These are phyloP conservation scores for Quercus tomentella DNA, from an alignment of 331 rosid species.

Conservation along the genomic window DNA sequence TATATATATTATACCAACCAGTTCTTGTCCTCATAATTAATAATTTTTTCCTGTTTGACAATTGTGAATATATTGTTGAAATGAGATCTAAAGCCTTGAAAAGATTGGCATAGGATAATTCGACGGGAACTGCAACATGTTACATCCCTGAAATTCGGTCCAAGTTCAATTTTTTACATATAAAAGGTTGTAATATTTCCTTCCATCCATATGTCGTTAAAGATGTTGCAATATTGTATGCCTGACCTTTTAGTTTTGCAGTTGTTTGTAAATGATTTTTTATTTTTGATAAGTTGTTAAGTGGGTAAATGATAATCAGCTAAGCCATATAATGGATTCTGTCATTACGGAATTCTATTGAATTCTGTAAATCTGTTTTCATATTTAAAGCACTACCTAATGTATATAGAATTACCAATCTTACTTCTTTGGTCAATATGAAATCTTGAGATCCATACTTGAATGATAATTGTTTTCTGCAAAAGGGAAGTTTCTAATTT, in stretches of 20 bases:
- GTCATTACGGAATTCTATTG: not conserved
- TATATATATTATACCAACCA: no score
- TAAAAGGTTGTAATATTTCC: no score
- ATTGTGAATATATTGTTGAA: no score
- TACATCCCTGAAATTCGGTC: no score
- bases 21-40: no score
- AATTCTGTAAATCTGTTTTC: not conserved
- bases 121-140: no score
- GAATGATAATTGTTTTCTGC: not conserved
- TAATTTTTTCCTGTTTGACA: no score
- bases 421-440: not conserved
- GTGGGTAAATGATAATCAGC: not conserved
- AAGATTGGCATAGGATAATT: no score
- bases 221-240: not conserved
- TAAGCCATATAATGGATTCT: not conserved
- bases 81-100: no score
- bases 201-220: no score
- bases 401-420: not conserved
- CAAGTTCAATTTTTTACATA: no score
- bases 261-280: not conserved
- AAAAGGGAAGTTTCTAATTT: not conserved
- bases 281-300: not conserved
- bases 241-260: not conserved
- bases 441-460: not conserved
- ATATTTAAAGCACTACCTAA: not conserved